phyloP scores from a whole-genome alignment of 345 rosid species.

The Lenwebbia sp. region DNA sequence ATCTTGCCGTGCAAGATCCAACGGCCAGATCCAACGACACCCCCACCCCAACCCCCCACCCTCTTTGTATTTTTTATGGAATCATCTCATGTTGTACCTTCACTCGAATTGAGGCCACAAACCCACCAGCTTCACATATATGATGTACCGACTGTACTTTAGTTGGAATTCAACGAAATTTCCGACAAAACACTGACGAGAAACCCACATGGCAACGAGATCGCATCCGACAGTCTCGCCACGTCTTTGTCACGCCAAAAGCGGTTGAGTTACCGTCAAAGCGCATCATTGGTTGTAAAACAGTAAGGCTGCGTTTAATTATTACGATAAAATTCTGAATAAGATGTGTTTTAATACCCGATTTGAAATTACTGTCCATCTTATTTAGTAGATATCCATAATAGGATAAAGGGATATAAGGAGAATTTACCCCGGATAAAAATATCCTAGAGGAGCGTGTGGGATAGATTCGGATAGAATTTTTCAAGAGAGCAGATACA shows the following conservation, averaged over 20 bases:
- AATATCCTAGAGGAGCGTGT: too few species aligned
- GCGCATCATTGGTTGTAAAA: not conserved
- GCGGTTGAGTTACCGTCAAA: not conserved
- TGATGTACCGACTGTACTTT: not conserved
- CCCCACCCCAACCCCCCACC: too few species aligned
- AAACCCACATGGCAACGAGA: not conserved
- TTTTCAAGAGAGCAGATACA: too few species aligned
- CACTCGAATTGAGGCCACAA: not conserved
- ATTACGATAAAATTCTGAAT: too few species aligned
- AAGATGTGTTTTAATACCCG: too few species aligned
- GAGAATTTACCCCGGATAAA: too few species aligned
- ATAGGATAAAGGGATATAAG: too few species aligned
- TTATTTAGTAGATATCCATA: too few species aligned
- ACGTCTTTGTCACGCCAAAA: not conserved
- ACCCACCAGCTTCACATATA: too few species aligned
- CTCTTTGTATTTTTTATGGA: not conserved
- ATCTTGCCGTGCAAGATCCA: not conserved
- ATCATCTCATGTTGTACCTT: not conserved
- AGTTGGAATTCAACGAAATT: not conserved
- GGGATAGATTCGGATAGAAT: too few species aligned
- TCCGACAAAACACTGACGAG: not conserved
- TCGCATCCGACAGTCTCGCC: not conserved
- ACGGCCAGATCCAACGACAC: not conserved
- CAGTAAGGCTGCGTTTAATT: too few species aligned
- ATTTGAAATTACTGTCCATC: too few species aligned